These are phyloP conservation scores for Pythium pectinolyticum DNA, from an alignment of 352 stramenopile genomes.

Conservation along the genomic window DNA sequence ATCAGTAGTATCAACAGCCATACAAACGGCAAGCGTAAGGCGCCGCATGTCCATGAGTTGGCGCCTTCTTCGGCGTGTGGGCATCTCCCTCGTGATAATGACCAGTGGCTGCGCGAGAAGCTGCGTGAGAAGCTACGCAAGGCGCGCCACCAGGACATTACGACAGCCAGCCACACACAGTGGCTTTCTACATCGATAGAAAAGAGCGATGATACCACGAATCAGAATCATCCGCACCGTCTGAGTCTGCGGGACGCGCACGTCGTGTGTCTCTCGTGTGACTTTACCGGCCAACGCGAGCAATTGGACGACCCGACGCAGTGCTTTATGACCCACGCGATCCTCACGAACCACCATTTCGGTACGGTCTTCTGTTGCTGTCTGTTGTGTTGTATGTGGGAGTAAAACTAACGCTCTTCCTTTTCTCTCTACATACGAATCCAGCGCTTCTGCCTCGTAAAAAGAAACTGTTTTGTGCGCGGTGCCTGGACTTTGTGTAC, in stretches of 20 bases:
- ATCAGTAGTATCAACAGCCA: no score
- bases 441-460: slow-evolving; percentile 19
- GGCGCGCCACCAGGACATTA: not conserved
- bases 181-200: not conserved
- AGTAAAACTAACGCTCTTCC: not conserved
- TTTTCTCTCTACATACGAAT: not conserved
- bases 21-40: not conserved
- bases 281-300: slow-evolving; percentile 46
- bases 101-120: not conserved
- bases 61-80: slow-evolving; percentile 5
- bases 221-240: no score
- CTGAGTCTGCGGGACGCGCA: slow-evolving; percentile 21
- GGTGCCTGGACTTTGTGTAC: slow-evolving; percentile 66
- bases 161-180: no score
- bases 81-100: slow-evolving; percentile 1
- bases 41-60: not conserved
- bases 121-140: slow-evolving; percentile 16
- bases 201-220: not conserved
- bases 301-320: slow-evolving; percentile 23
- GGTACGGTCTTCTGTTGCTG: slow-evolving; percentile 29
- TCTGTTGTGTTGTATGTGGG: not conserved
- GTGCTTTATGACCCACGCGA: slow-evolving; percentile 70
- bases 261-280: slow-evolving; percentile 54
- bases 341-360: slow-evolving; percentile 59
- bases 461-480: slow-evolving; percentile 55